Conservation (phyloP, 2,329 filamentous ascomycete genomes). For the Teratosphaeria zuluensis region DNA sequence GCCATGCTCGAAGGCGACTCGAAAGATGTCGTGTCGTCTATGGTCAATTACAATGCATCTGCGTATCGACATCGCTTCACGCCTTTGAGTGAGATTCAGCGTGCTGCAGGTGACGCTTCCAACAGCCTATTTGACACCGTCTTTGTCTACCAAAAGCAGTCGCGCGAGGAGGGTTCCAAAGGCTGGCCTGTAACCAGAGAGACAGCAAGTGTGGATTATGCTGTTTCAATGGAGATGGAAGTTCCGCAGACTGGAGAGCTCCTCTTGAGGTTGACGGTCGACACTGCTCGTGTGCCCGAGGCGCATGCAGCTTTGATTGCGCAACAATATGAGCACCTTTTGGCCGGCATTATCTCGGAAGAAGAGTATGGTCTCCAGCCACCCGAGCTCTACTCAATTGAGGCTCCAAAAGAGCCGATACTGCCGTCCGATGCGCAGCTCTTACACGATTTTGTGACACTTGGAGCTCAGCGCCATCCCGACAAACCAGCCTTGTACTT, state of each 20-base stretch:
- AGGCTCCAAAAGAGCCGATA: conserved; percentile 48
- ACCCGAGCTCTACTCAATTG: conserved; percentile 42
- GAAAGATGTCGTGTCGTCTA: conserved; percentile 46
- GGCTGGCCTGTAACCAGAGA: conserved; percentile 58
- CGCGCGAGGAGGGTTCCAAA: conserved; percentile 8
- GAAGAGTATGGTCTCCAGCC: neutral
- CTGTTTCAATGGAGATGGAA: conserved; percentile 71
- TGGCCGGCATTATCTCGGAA: conserved; percentile 42
- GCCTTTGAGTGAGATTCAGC: conserved; percentile 62
- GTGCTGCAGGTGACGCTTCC: conserved; percentile 56
- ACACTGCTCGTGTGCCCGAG: conserved; percentile 53
- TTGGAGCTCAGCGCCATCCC: conserved; percentile 47
- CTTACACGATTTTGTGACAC: conserved; percentile 71
- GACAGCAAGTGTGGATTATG: conserved; percentile 62
- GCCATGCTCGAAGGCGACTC: conserved; percentile 49
- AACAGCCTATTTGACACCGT: conserved; percentile 71
- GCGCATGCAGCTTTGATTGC: conserved; percentile 61
- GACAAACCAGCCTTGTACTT: conserved; percentile 66
- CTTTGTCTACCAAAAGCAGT: conserved; percentile 66
- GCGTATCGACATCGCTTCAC: conserved; percentile 63
- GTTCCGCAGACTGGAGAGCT: conserved; percentile 42
- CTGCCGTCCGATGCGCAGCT: conserved; percentile 51
- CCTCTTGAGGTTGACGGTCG: conserved; percentile 56
- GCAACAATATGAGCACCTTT: conserved; percentile 58
- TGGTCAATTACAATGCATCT: conserved; percentile 56